Base-by-base conservation (phyloP, 768 basidiomycete species). In the Crucibulum laeve region DNA sequence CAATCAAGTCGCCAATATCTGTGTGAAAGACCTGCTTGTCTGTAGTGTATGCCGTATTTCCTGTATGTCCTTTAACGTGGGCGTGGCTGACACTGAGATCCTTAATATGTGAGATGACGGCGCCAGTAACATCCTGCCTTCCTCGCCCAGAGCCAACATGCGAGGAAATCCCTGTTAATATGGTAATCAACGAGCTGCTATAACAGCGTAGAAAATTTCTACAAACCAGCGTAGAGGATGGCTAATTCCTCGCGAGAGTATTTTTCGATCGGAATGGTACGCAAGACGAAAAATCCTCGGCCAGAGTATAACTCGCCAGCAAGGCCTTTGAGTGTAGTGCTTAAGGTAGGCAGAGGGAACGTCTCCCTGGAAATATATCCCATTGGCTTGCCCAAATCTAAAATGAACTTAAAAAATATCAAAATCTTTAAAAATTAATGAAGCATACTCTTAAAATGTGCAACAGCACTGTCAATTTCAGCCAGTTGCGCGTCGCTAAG, bases 21-120 rank as follows among this genome's bases (percentile, higher is more conserved):
- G 71, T 71, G 48, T 74, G 72, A 58, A 73, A 75, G 19, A 74
- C 71, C 49, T 74, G 72, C 45, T 69, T 71, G 55, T 74, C 71
- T 1, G 70, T 75, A 2, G 69, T 75, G 48, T 73, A 73, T 30
- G 71, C 73, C 8, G 70, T 61, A 40, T 68, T 67, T 5, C 69
- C 69, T 37, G 69, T 69, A 15, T 60, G 65, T 13, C 66, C 65
- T 49, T 64, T 62, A 44, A 67, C 65, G 42, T 68, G 59, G 4
- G 70, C 66, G 44, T 71, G 69, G 49, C 62, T 67, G 38, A 63
- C 53, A 25, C 62, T 70, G 39, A 75, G 61, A 45, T 75, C 73
- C 46, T 73, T 73, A 52, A 75, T 70, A 42, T 75, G 73, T 4
- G 67, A 65, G 18, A 75, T 60, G 18, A 73, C 69, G 18, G 67